Percentiles rank a stretch among this genome's conserved stretches.
Evolutionary conservation across 2,329 filamentous ascomycete genomes (phyloP).

Genomic region (Calonectria ilicicola): DNA sequence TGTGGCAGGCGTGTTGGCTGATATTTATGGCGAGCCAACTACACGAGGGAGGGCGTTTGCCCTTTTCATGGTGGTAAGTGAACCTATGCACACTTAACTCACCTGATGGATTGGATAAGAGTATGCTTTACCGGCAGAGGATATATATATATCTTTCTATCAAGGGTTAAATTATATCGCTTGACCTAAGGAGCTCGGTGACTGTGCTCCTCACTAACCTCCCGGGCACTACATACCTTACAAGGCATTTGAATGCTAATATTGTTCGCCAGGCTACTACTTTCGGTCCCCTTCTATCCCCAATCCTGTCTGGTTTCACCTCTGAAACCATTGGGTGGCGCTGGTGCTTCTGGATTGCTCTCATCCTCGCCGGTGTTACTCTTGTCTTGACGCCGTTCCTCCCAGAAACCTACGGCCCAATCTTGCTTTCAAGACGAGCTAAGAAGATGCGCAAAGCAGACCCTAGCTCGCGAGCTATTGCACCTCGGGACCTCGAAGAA

Average conservation of each 20-base stretch:
- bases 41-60: constrained; percentile 71
- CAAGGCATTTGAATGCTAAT: constrained; percentile 23
- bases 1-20: constrained; percentile 73
- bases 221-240: neutral
- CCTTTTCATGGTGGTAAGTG: constrained; percentile 70
- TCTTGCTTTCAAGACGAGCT: constrained; percentile 69
- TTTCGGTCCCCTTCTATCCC: constrained; percentile 74
- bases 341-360: constrained; percentile 77
- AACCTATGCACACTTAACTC: too few species aligned
- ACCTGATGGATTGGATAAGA: neutral
- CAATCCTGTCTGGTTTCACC: constrained; percentile 73
- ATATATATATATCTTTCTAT: neutral
- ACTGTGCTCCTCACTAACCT: neutral
- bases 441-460: constrained; percentile 66
- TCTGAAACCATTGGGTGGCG: constrained; percentile 71
- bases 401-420: constrained; percentile 73
- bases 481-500: constrained; percentile 73
- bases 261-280: constrained; percentile 63
- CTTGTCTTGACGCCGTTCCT: constrained; percentile 71
- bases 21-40: constrained; percentile 67
- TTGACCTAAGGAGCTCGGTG: neutral
- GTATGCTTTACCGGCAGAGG: too few species aligned
- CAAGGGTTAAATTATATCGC: neutral
- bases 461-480: constrained; percentile 62
- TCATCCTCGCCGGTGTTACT: constrained; percentile 75